These are phyloP conservation scores for Aureobasidium sp. DNA, from an alignment of 2,329 filamentous ascomycete species.

Conservation along the genomic window DNA sequence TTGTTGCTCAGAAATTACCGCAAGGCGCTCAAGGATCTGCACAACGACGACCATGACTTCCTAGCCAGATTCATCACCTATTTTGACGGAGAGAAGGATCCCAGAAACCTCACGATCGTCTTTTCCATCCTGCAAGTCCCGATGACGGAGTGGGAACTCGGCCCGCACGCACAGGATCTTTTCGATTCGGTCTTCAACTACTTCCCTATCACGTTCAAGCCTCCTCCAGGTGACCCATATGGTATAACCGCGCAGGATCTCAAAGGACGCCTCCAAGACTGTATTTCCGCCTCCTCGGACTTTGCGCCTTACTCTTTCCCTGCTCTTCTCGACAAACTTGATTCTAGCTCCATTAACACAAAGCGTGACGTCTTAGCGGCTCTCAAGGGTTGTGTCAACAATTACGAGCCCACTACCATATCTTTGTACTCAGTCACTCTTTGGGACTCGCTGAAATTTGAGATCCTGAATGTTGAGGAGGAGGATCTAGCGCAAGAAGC, in stretches of 20 bases:
- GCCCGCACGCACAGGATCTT: slow-evolving; percentile 52
- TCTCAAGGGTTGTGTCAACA: slow-evolving; percentile 52
- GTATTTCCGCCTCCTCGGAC: slow-evolving; percentile 54
- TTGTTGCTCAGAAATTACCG: slow-evolving; percentile 56
- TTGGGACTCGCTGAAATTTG: slow-evolving; percentile 64
- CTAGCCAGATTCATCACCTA: slow-evolving; percentile 56
- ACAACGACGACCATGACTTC: slow-evolving; percentile 48
- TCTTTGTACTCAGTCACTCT: slow-evolving; percentile 58
- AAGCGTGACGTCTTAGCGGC: slow-evolving; percentile 62
- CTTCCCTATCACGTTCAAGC: slow-evolving; percentile 64
- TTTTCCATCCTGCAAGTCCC: slow-evolving; percentile 61
- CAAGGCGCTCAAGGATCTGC: slow-evolving; percentile 48
- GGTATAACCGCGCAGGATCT: slow-evolving; percentile 63
- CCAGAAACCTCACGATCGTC: slow-evolving; percentile 62
- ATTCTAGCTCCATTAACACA: slow-evolving; percentile 61
- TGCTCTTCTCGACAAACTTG: slow-evolving; percentile 61
- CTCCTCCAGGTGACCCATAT: slow-evolving; percentile 62
- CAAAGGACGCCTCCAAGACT: slow-evolving; percentile 57
- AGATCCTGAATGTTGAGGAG: slow-evolving; percentile 60
- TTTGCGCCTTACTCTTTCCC: slow-evolving; percentile 63
- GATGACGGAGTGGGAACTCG: slow-evolving; percentile 62
- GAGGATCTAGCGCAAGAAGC: slow-evolving; percentile 57
- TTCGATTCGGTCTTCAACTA: slow-evolving; percentile 67
- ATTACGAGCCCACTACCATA: slow-evolving; percentile 53
- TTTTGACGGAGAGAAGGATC: slow-evolving; percentile 63